phyloP scores from a whole-genome alignment of 371 early-diverging fungal species.

The Blastocladiella emersonii region DNA sequence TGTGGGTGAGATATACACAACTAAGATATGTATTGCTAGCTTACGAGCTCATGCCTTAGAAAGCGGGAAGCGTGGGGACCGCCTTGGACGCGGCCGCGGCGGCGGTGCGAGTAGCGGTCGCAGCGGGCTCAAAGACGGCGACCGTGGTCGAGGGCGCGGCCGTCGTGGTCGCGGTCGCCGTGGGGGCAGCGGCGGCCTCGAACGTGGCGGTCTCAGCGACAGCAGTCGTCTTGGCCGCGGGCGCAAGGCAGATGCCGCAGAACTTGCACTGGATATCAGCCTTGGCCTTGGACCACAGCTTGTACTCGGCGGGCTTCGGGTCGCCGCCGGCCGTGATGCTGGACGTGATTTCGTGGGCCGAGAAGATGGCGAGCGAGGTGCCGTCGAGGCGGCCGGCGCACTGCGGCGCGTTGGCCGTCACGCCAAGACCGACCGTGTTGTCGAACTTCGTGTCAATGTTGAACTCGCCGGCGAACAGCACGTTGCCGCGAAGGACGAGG shows the following conservation, averaged over 20 bases:
- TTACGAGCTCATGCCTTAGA: no score
- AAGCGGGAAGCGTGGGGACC: no score
- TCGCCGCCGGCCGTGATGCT: background rate
- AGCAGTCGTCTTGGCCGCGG: no score
- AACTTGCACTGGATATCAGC: background rate
- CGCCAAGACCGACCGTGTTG: background rate
- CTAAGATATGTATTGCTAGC: no score
- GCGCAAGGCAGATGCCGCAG: background rate
- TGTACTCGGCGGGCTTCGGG: background rate
- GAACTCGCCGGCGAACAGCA: background rate
- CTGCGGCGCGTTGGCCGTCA: background rate
- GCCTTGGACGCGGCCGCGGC: no score
- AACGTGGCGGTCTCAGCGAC: constrained; percentile 5
- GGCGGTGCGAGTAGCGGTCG: no score
- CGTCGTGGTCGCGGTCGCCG: no score
- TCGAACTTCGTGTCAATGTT: background rate
- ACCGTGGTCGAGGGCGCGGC: no score
- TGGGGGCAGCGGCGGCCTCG: no score
- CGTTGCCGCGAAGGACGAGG: background rate
- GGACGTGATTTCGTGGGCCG: background rate
- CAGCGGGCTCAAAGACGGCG: no score
- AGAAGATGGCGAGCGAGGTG: background rate
- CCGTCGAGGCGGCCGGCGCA: background rate
- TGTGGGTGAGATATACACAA: no score
- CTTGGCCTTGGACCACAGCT: background rate